Conservation (phyloP, 805 yeast species). For the Schwanniomyces yamadae region DNA sequence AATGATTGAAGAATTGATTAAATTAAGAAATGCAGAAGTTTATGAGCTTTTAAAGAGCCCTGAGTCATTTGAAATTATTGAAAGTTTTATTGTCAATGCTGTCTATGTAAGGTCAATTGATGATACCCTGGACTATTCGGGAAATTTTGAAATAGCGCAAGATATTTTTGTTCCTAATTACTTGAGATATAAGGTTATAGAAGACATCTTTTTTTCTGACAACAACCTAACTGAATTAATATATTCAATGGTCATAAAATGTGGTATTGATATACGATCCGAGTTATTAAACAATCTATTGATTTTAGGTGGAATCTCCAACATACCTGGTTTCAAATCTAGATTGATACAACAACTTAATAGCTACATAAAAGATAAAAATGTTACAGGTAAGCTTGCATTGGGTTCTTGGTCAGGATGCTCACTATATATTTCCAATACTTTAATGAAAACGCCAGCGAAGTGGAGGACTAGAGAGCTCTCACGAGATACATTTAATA, state of each 20-base stretch:
- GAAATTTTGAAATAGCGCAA: constrained; percentile 10
- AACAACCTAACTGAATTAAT: constrained; percentile 7
- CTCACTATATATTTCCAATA: constrained; percentile 27
- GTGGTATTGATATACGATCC: constrained; percentile 20
- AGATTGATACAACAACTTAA: constrained; percentile 14
- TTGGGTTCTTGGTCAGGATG: constrained; percentile 34
- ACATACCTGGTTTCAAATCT: constrained; percentile 23
- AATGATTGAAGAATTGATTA: constrained; percentile 12
- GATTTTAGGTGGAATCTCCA: constrained; percentile 22
- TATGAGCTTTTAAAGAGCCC: constrained; percentile 7
- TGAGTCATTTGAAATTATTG: constrained; percentile 17
- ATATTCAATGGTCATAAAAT: constrained; percentile 6
- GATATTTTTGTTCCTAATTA: constrained; percentile 12
- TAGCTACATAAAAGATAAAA: not conserved
- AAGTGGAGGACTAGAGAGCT: constrained; percentile 21
- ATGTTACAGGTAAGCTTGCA: constrained; percentile 9
- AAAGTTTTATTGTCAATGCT: constrained; percentile 14
- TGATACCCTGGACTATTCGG: constrained; percentile 1
- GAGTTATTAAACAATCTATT: constrained; percentile 18
- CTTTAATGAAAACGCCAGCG: constrained; percentile 13
- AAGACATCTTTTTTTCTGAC: constrained; percentile 8
- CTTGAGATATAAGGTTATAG: constrained; percentile 15
- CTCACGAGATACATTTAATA: constrained; percentile 17
- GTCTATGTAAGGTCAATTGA: constrained; percentile 9
- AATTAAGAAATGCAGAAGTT: constrained; percentile 9